Conservation (phyloP, 345 rosid genomes). For the Corchorus capsularis region DNA sequence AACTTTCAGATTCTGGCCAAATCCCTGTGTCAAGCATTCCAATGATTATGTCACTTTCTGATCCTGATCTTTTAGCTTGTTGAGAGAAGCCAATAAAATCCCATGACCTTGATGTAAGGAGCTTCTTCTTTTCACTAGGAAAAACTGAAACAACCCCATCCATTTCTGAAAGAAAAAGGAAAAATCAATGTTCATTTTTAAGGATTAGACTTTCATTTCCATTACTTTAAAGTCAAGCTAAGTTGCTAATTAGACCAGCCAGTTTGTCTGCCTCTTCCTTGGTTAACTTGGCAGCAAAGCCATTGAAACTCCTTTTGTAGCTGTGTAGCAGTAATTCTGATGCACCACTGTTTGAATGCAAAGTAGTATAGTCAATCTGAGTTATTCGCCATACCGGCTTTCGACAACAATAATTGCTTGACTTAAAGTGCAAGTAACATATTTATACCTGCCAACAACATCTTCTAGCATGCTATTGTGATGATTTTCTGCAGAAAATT, state of each 20-base stretch:
- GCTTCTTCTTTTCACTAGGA: conserved; percentile 40
- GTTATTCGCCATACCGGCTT: background rate
- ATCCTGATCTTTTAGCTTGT: conserved; percentile 23
- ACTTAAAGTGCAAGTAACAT: background rate
- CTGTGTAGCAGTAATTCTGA: conserved; percentile 43
- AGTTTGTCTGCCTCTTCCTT: conserved; percentile 32
- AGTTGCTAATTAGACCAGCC: conserved; percentile 21
- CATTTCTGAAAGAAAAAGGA: conserved; percentile 33
- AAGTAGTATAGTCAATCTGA: background rate
- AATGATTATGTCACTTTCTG: conserved; percentile 42
- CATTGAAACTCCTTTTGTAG: conserved; percentile 54
- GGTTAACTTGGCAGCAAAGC: conserved; percentile 53
- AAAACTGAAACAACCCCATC: conserved; percentile 58
- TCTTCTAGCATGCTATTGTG: conserved; percentile 45
- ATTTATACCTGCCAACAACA: conserved; percentile 36
- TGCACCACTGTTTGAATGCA: conserved; percentile 29
- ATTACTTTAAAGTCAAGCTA: no score
- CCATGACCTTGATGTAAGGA: conserved; percentile 61
- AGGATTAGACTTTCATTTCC: background rate
- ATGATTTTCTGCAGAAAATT: conserved; percentile 40
- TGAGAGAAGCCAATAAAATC: conserved; percentile 52
- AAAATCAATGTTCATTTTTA: background rate
- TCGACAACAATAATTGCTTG: background rate
- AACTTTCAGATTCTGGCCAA: conserved; percentile 53
- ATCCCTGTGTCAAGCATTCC: conserved; percentile 59